Evolutionary conservation across 805 yeast species (phyloP), one percentile per base, ranked within the genome.

Genomic region (Pichia californica): DNA sequence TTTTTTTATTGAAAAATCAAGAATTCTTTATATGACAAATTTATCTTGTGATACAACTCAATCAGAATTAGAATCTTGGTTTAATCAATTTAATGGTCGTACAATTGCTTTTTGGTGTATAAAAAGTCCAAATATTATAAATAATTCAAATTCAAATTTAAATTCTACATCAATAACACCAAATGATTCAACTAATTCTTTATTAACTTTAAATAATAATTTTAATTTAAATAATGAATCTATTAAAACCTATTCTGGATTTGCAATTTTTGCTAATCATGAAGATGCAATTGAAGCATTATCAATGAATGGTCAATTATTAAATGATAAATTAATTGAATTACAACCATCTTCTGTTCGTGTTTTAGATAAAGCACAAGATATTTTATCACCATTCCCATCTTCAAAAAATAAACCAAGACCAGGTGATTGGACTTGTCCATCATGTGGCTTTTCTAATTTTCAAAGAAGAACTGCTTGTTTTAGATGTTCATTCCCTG

Each of bases 351-450:
- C 95, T 1, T 81, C 93, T 33, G 74, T 81, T 3, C 67, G 74
- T 32, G 85, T 89, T 3, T 68, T 89, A 38, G 96, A 87, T 51
- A 74, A 79, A 48, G 95, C 96, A 1, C 83, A 79, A 52, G 95
- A 84, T 31, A 74, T 89, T 34, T 67, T 89, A 47, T 74, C 86
- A 0, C 88, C 94, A 4, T 89, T 89, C 65, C 95, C 96, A 14
- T 75, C 81, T 29, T 83, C 87, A 52, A 76, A 77, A 48, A 88
- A 89, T 63, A 73, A 93, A 54, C 95, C 96, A 19, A 73, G 97
- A 57, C 97, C 97, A 0, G 97, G 97, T 18, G 97, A 89, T 61
- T 89, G 97, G 97, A 86, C 85, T n/a, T 89, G 97, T 63, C 95
- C 96, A 21, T 81, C 89, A 7, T 89, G 97, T 70, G 96, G 96